Base-by-base conservation (phyloP, 2,329 filamentous ascomycete genomes). In the Endocalyx cinctus region DNA sequence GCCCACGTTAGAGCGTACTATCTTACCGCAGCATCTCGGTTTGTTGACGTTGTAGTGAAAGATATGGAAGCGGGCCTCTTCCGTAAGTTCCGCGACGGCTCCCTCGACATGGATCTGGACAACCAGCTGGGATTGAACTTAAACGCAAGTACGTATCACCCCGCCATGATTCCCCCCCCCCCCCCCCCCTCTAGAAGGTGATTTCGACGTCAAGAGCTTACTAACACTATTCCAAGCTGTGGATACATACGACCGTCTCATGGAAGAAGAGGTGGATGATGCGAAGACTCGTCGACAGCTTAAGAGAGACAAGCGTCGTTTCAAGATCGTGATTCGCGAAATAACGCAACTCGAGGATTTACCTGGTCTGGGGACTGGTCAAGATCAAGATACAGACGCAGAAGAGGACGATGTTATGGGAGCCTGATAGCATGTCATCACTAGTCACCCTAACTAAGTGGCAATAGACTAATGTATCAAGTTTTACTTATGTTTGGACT, bases 1-100 rank as follows among this genome's bases (percentile, higher is more conserved):
- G 68, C 77, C 0, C 74, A 75, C 4, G 67, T 84, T 27, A 64
- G 77, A 0, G 79, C 71, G 0, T 87, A 87, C 55, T 87, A 87
- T 48, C 64, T 73, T 25, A 70, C 80, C 4, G 80, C 82, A 0
- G 70, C 74, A 0, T 59, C 67, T 17, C 70, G 82, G 3, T 82
- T 85, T 46, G 64, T 75, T 1, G 82, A 87, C 12, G 42, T 43
- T 0, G 42, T 70, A 2, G 40, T 35, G 1, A 42, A 44, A 34
- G 38, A 43, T 17, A 19, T 46, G 5, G 41, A 43, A 20, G 27
- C 31, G 15, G 25, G 25, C 16, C 26, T 46, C 10, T 41, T 46
- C 27, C 41, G 38, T 12, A 25, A 11, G 6, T 33, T 47, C 19
- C 35, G 41, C 4, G 38, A 47, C 11, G 27, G 25, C 1, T 29